Base-by-base conservation (phyloP, 192 early-diverging fungal species). In the Lobosporangium transversale region DNA sequence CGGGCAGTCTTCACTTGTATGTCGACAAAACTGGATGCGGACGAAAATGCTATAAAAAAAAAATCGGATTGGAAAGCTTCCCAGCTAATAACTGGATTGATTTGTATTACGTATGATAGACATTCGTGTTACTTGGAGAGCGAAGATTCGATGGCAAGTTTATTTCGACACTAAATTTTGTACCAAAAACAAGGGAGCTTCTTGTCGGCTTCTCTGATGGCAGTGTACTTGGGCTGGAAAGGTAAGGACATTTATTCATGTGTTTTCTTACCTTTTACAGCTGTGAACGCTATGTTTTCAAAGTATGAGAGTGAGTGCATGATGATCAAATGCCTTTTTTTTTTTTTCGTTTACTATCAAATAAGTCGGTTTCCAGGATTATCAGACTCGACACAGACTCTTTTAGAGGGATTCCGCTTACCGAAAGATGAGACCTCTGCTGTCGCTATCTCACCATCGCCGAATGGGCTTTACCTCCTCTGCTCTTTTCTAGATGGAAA, bases 91-190 rank as follows among this genome's bases (percentile, higher is more conserved):
- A n/a, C n/a, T n/a, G n/a, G n/a, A n/a, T n/a, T n/a, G n/a, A n/a
- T n/a, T n/a, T n/a, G n/a, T n/a, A n/a, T n/a, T n/a, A n/a, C n/a
- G n/a, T n/a, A n/a, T 32, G 12, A 51, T 58, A 76, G 73, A 67
- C 73, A 24, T 76, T 76, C 58, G 73, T 67, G 23, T 55, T 76
- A 51, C 23, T 76, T 4, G 73, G 73, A 31, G 73, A 76, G 31
- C 57, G 73, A 0, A 52, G 43, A 24, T 76, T 76, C 53, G 60
- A 50, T n/a, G 27, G 62, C 9, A 76, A 67, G 53, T 76, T 76
- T 37, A 49, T 76, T 24, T 62, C 73, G 3, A 45, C 73, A 11
- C 7, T 76, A 11, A 17, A 55, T 20, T 57, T 42, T 32, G 53
- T 76, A 6, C 64, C 73, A 1, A 42, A 65, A 26, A 76, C 50